Evolutionary conservation across 352 stramenopile species (phyloP), one percentile per base, ranked within the genome.

Genomic region (Pythium chondricola): DNA sequence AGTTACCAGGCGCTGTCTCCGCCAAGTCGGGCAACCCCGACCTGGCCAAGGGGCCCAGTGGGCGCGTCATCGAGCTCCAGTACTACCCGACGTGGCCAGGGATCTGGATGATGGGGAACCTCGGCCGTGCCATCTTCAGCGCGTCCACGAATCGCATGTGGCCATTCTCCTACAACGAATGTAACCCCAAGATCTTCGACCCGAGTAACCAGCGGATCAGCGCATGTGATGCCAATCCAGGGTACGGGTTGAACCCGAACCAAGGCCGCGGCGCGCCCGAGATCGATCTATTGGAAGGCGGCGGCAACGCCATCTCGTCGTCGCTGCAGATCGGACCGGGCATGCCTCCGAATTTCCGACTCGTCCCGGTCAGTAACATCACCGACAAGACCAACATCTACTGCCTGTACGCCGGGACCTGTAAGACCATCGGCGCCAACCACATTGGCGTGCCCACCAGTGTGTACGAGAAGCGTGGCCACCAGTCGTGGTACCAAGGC

Each of bases 271-370:
- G 88, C 35, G 77, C 85, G 27, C 88, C 88, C 2, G 88, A 97
- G 59, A 96, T 97, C 61, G 88, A 97, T 69, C 71, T 97, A 22
- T 61, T 97, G 8, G 88, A 72, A 96, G 71, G 80, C 68, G 63
- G 59, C 40, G 63, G 59, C 9, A 36, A 39, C 67, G 40, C 58
- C 48, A 57, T 92, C 61, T 95, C 80, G 22, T 78, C 77, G 43
- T 93, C 83, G 29, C 65, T 93, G 13, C 88, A 97, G 59, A 69
- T 93, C 24, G 58, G 51, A 10, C 69, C 69, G 0, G 77, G 69
- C 6, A 68, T 68, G 51, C 67, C 67, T 24, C 41, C 39, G 5
- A 32, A 69, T 36, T 71, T 58, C 24, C 54, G 63, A 29, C 43
- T 66, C 21, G 45, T 56, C 18, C 46, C 44, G 14, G 25, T 53